These are phyloP conservation scores for Monilinia aucupariae DNA, from an alignment of 2,329 filamentous ascomycete genomes.

Conservation along the genomic window DNA sequence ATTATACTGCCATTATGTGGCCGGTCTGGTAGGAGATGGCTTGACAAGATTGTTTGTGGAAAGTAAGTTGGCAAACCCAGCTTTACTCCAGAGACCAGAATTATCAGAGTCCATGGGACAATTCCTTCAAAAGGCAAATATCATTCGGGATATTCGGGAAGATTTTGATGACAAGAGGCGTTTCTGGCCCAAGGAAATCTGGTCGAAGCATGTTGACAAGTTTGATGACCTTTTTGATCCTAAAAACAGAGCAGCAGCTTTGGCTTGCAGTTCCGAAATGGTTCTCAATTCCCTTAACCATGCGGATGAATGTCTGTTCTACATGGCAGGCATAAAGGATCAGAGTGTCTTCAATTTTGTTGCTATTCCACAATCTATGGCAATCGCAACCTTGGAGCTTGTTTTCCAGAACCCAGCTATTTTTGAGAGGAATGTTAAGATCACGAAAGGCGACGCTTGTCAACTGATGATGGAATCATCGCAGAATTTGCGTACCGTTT, in stretches of 20 bases:
- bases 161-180: constrained; percentile 81
- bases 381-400: constrained; percentile 86
- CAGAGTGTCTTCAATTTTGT: constrained; percentile 99
- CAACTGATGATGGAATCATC: constrained; percentile 87
- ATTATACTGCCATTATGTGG: constrained; percentile 95
- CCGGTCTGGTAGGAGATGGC: constrained; percentile 95
- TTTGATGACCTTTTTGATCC: constrained; percentile 89
- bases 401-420: constrained; percentile 88
- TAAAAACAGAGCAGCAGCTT: constrained; percentile 67
- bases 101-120: constrained; percentile 95
- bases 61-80: constrained; percentile 78
- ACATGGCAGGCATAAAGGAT: constrained; percentile 89
- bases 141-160: constrained; percentile 91
- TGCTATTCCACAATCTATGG: constrained; percentile 95
- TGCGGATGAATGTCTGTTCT: constrained; percentile 91
- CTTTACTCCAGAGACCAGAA: constrained; percentile 68
- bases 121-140: constrained; percentile 97
- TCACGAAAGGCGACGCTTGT: constrained; percentile 91
- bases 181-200: constrained; percentile 95
- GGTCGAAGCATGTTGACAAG: constrained; percentile 87
- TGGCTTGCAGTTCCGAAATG: constrained; percentile 90
- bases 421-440: constrained; percentile 87
- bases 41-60: constrained; percentile 86
- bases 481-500: constrained; percentile 78
- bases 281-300: constrained; percentile 82